Evolutionary conservation across 495 filamentous ascomycete species (phyloP), one percentile per base, ranked within the genome.

Genomic region (Annulohypoxylon moriforme): DNA sequence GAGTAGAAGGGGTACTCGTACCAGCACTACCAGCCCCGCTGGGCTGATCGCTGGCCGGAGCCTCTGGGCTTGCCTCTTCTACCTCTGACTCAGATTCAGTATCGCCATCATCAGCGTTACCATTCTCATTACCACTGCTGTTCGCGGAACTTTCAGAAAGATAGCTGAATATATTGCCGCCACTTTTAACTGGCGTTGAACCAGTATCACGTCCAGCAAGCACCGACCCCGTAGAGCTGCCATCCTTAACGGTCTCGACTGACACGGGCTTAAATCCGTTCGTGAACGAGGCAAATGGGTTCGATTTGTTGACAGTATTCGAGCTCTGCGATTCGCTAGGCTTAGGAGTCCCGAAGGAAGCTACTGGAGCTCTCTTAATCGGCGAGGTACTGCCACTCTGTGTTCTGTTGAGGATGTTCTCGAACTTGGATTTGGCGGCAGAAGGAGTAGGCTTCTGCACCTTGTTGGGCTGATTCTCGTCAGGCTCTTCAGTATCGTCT

Each of bases 91-190:
- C 77, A n/a, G 78, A 77, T 38, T 82, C 81, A 5, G 82, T 81
- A 20, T 87, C 84, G 55, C 74, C 83, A 4, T 76, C 81, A 22
- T 85, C 86, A 13, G 81, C 82, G 36, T 87, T 78, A 6, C 75
- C 80, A 31, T 80, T 77, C 47, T 84, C 80, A 42, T 82, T 78
- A 24, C 81, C 76, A 60, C 83, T 85, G 33, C 80, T 81, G 64
- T 79, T 82, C 36, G 75, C 47, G 49, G 81, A 81, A 42, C 83
- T 87, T 13, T 85, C 87, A 1, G 88, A 89, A 36, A 91, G 79
- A 63, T 90, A 85, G 56, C 88, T 84, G 63, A 92, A 92, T 24
- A 90, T 89, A 67, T 91, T 91, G 38, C 77, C 42, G 10, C 36
- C 67, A 29, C 42, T 77, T 2, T 65, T 71, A 11, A 64, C 62